phyloP scores from a whole-genome alignment of 495 filamentous ascomycete genomes.

The Penicillium angulare region DNA sequence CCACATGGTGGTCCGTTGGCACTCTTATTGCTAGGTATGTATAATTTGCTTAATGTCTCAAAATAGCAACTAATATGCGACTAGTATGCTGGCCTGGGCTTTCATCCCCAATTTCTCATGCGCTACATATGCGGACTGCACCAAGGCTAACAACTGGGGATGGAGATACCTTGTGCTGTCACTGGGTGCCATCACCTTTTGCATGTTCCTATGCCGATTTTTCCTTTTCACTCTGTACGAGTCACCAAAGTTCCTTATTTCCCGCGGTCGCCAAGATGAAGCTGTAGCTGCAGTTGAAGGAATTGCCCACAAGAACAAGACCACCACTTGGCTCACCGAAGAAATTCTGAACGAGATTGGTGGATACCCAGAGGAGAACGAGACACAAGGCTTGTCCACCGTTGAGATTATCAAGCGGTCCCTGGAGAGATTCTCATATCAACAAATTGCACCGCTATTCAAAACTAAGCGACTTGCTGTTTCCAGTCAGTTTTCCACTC shows the following conservation, averaged over 20 bases:
- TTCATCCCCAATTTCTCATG: slow-evolving; percentile 45
- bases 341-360: slow-evolving; percentile 47
- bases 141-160: slow-evolving; percentile 59
- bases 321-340: slow-evolving; percentile 46
- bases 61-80: no score
- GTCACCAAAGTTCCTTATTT: slow-evolving; percentile 72
- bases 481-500: slow-evolving; percentile 25
- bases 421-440: slow-evolving; percentile 45
- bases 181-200: slow-evolving; percentile 63
- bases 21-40: slow-evolving; percentile 42
- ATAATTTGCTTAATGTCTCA: no score
- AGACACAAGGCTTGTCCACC: slow-evolving; percentile 31
- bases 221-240: slow-evolving; percentile 52
- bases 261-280: slow-evolving; percentile 59
- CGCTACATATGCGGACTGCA: slow-evolving; percentile 44
- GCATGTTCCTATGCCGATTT: slow-evolving; percentile 63
- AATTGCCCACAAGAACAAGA: slow-evolving; percentile 46
- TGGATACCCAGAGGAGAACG: slow-evolving; percentile 31
- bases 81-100: slow-evolving; percentile 51
- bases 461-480: slow-evolving; percentile 39
- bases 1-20: slow-evolving; percentile 54
- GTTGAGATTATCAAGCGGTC: slow-evolving; percentile 44
- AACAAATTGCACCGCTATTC: slow-evolving; percentile 50
- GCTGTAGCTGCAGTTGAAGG: slow-evolving; percentile 63
- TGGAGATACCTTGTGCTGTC: slow-evolving; percentile 71